These are phyloP conservation scores for Erodium trifolium DNA, from an alignment of 441 rosid species.

Conservation along the genomic window DNA sequence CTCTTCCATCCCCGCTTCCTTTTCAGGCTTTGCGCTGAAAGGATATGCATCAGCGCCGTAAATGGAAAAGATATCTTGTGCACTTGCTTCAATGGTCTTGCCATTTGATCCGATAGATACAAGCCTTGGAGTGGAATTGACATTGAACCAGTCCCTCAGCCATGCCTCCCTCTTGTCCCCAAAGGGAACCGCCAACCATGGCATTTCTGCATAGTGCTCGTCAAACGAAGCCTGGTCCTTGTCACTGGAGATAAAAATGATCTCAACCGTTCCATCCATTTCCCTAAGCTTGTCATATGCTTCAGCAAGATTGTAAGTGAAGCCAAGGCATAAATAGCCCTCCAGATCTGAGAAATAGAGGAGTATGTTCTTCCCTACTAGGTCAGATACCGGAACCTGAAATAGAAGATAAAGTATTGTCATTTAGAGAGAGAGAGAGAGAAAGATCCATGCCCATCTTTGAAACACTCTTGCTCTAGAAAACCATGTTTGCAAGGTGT, in stretches of 20 bases:
- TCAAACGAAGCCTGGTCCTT: conserved; percentile 30
- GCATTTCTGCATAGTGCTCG: conserved; percentile 30
- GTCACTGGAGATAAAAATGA: conserved; percentile 34
- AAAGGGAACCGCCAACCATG: conserved; percentile 37
- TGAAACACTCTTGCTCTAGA: no score
- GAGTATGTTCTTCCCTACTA: conserved; percentile 31
- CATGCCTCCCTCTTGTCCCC: conserved; percentile 20
- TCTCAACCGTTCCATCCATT: conserved; percentile 24
- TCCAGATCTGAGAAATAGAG: conserved; percentile 32
- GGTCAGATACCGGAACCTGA: conserved; percentile 27
- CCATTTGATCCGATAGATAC: conserved; percentile 30
- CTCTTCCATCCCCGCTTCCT: not conserved
- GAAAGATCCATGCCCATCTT: no score
- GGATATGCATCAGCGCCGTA: not conserved
- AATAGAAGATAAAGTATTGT: not conserved
- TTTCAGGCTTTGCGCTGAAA: not conserved
- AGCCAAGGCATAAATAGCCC: conserved; percentile 24
- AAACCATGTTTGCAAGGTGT: no score
- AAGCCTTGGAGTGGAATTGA: conserved; percentile 25
- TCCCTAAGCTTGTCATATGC: conserved; percentile 25
- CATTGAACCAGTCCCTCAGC: conserved; percentile 23
- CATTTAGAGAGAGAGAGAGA: not conserved
- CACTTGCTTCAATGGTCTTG: conserved; percentile 10
- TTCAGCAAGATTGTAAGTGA: conserved; percentile 23
- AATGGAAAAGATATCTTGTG: not conserved